phyloP scores from a whole-genome alignment of 345 rosid genomes.

The Melastoma malabathricum region DNA sequence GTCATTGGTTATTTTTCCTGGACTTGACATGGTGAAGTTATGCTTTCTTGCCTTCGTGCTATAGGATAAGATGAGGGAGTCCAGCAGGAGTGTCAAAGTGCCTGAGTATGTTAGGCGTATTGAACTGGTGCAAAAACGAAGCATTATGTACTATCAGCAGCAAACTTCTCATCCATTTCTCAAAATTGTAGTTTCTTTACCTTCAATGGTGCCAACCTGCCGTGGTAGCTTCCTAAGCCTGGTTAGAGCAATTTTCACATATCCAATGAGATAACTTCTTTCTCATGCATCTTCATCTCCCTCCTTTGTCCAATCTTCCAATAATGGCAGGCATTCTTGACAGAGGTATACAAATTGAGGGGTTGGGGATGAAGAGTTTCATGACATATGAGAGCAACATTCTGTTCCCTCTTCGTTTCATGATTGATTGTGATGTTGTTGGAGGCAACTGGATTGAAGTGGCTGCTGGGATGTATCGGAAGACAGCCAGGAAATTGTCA shows the following conservation, averaged over 20 bases:
- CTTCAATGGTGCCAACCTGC: slow-evolving; percentile 82
- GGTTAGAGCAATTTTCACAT: slow-evolving; percentile 1
- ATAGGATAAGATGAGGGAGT: slow-evolving; percentile 79
- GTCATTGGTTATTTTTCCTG: slow-evolving; percentile 3
- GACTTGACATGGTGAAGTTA: slow-evolving; percentile 1
- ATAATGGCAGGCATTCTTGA: slow-evolving; percentile 70
- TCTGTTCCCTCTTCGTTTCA: slow-evolving; percentile 86
- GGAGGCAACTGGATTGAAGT: slow-evolving; percentile 99
- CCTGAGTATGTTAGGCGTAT: slow-evolving; percentile 45
- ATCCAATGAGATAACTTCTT: too few relatives aligned
- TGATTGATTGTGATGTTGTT: slow-evolving; percentile 75
- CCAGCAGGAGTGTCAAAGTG: slow-evolving; percentile 44
- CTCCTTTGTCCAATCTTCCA: background rate
- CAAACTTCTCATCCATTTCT: slow-evolving; percentile 67
- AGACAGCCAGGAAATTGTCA: slow-evolving; percentile 45
- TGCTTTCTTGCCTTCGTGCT: slow-evolving; percentile 3
- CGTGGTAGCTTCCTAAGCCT: slow-evolving; percentile 37
- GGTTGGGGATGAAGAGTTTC: slow-evolving; percentile 83
- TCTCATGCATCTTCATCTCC: too few relatives aligned
- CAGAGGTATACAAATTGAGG: slow-evolving; percentile 87
- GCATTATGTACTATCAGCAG: slow-evolving; percentile 90
- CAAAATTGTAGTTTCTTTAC: slow-evolving; percentile 85
- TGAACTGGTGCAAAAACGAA: slow-evolving; percentile 66
- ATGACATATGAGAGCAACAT: slow-evolving; percentile 93
- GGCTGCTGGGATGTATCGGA: slow-evolving; percentile 70